These are phyloP conservation scores for Apiospora saccharicola DNA, from an alignment of 2,329 filamentous ascomycete genomes.

Conservation along the genomic window DNA sequence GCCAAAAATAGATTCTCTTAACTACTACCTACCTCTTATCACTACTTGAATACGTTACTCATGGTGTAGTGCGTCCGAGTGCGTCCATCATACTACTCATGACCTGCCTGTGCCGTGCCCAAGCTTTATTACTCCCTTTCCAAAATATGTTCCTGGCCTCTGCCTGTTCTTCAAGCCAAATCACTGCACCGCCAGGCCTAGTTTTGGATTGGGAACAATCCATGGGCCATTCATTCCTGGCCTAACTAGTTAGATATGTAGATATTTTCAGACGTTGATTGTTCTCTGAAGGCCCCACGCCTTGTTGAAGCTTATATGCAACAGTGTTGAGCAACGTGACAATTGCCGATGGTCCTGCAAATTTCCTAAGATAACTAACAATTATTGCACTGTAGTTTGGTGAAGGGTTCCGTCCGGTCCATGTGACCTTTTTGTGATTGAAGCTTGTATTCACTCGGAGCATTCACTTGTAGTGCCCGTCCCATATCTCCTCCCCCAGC, in stretches of 20 bases:
- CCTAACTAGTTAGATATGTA: background rate
- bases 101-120: background rate
- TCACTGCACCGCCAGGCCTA: background rate
- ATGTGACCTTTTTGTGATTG: background rate
- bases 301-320: background rate
- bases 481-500: background rate
- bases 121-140: background rate
- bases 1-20: slow-evolving; percentile 12
- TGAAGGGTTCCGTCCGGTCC: background rate
- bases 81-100: background rate
- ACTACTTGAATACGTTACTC: background rate
- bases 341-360: background rate
- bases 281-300: background rate
- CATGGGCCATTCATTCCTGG: background rate
- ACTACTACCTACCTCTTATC: background rate
- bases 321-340: background rate
- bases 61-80: background rate
- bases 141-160: background rate
- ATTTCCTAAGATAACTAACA: background rate
- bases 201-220: background rate
- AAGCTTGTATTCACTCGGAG: background rate
- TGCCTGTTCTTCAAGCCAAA: background rate
- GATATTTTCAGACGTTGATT: too few species aligned
- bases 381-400: background rate
- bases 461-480: background rate